These are phyloP conservation scores for Penicillium concentricum DNA, from an alignment of 2,329 filamentous ascomycete species.

Conservation along the genomic window DNA sequence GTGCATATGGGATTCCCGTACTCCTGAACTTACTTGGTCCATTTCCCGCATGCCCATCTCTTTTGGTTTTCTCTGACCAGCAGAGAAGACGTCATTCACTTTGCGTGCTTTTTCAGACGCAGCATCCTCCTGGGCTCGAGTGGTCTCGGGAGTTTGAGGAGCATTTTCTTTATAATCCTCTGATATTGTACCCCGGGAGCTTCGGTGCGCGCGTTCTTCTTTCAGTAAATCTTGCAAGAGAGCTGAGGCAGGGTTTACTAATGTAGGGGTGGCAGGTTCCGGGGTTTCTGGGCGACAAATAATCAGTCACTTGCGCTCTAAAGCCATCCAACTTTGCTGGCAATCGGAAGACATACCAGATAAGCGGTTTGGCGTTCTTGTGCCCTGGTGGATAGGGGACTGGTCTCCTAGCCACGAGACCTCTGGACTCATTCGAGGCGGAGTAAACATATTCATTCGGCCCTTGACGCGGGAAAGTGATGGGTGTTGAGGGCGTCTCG, in stretches of 20 bases:
- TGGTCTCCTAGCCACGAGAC: constrained; percentile 33
- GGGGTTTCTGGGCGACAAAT: constrained; percentile 26
- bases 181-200: constrained; percentile 25
- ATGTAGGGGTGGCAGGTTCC: constrained; percentile 29
- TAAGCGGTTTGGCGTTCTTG: constrained; percentile 24
- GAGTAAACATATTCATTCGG: constrained; percentile 31
- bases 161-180: constrained; percentile 26
- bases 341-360: constrained; percentile 20
- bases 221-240: constrained; percentile 43
- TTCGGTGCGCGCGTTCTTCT: constrained; percentile 42
- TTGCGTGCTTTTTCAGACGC: constrained; percentile 38
- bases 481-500: constrained; percentile 28
- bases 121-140: constrained; percentile 32
- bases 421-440: constrained; percentile 27
- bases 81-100: constrained; percentile 28
- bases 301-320: background rate
- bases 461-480: constrained; percentile 35
- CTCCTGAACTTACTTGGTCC: constrained; percentile 36
- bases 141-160: constrained; percentile 28
- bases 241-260: constrained; percentile 41
- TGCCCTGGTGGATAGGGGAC: constrained; percentile 24
- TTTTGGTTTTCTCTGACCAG: constrained; percentile 34
- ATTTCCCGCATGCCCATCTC: constrained; percentile 46
- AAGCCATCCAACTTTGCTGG: background rate
- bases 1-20: background rate